These are phyloP conservation scores for Leccinellum albellum DNA, from an alignment of 768 basidiomycete genomes.

Conservation along the genomic window DNA sequence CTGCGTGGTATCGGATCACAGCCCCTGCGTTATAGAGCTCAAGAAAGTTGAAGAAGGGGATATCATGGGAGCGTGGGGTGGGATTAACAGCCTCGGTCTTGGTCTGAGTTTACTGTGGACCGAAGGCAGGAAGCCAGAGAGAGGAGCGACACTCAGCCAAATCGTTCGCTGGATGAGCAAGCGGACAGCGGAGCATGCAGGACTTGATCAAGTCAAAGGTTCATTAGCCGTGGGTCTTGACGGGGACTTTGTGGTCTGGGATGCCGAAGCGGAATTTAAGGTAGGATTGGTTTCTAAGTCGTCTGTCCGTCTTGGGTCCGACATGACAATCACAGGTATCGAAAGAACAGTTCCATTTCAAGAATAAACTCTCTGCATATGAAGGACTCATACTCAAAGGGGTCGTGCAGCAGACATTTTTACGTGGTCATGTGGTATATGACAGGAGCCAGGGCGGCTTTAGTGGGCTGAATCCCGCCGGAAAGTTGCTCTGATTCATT, in stretches of 20 bases:
- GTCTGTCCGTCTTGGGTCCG: constrained; percentile 1
- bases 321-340: constrained; percentile 52
- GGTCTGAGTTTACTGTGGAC: constrained; percentile 90
- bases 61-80: constrained; percentile 92
- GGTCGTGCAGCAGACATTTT: constrained; percentile 68
- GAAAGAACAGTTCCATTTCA: constrained; percentile 73
- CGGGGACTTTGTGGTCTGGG: constrained; percentile 85
- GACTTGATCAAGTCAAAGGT: constrained; percentile 69
- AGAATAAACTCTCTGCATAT: constrained; percentile 93
- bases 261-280: constrained; percentile 50
- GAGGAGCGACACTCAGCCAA: constrained; percentile 51
- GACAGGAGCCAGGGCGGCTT: constrained; percentile 38
- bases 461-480: constrained; percentile 32
- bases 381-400: constrained; percentile 71
- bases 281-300: constrained; percentile 17
- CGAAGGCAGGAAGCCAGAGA: constrained; percentile 54
- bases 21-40: constrained; percentile 79
- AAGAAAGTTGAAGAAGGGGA: constrained; percentile 77
- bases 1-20: constrained; percentile 94
- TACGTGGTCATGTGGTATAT: constrained; percentile 75
- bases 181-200: constrained; percentile 76
- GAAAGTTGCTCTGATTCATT: constrained; percentile 27
- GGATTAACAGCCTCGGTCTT: constrained; percentile 86
- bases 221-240: constrained; percentile 69
- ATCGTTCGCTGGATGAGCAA: constrained; percentile 74